These are phyloP conservation scores for Aphanomyces cochlioides DNA, from an alignment of 352 stramenopile species.

Conservation along the genomic window DNA sequence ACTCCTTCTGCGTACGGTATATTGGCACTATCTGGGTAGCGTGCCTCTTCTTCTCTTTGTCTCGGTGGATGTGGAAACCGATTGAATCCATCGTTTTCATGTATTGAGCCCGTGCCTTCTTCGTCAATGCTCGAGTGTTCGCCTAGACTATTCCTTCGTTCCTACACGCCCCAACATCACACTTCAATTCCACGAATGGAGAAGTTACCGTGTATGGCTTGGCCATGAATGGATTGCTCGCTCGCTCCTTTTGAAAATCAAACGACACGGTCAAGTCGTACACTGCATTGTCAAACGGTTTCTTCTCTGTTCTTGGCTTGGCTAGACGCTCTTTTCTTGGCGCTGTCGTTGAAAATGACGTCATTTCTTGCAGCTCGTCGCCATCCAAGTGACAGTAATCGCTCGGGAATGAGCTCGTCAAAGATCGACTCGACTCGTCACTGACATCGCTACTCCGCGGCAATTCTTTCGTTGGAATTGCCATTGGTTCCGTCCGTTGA, in stretches of 20 bases:
- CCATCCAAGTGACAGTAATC: constrained; percentile 25
- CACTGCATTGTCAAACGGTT: constrained; percentile 15
- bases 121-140: constrained; percentile 21
- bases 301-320: background rate
- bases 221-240: constrained; percentile 52
- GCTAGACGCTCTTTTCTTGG: background rate
- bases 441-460: background rate
- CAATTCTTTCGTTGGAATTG: constrained; percentile 11
- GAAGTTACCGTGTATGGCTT: background rate
- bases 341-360: constrained; percentile 13
- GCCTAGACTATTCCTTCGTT: background rate
- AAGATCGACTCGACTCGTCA: background rate
- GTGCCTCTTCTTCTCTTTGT: background rate
- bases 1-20: background rate
- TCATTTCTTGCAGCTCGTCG: constrained; percentile 21
- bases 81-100: background rate
- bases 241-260: constrained; percentile 54
- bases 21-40: background rate
- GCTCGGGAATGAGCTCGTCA: constrained; percentile 9
- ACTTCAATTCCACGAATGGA: background rate
- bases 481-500: constrained; percentile 32
- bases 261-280: constrained; percentile 67
- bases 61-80: background rate
- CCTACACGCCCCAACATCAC: background rate
- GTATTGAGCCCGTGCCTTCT: background rate